A percentile compares a stretch with the other conserved stretches of the same genome.
These are phyloP conservation scores for Neurospora tetraspora DNA, from an alignment of 495 filamentous ascomycete species.

Conservation along the genomic window DNA sequence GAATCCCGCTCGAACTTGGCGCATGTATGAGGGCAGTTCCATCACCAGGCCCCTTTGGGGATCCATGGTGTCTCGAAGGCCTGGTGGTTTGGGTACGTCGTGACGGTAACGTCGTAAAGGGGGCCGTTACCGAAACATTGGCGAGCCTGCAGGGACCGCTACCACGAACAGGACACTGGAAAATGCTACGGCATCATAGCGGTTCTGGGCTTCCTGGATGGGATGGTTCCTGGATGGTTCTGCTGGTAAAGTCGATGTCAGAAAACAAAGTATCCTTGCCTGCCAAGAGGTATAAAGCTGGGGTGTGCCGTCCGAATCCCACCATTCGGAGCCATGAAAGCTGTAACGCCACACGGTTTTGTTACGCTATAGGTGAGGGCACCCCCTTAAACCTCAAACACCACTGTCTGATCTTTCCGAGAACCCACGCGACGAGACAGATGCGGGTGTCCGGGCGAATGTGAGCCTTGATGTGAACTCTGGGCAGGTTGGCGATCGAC, in stretches of 20 bases:
- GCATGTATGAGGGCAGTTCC: slow-evolving; percentile 14
- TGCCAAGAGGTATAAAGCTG: slow-evolving; percentile 8
- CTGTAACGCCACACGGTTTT: slow-evolving; percentile 15
- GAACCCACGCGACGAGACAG: not conserved
- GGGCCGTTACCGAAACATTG: slow-evolving; percentile 4
- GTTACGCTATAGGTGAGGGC: slow-evolving; percentile 13
- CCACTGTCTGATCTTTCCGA: slow-evolving; percentile 4
- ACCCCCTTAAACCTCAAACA: slow-evolving; percentile 18
- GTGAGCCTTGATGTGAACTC: not conserved
- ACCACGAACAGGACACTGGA: not conserved
- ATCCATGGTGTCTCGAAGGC: slow-evolving; percentile 8
- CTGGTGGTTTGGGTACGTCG: slow-evolving; percentile 8
- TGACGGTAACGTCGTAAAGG: slow-evolving; percentile 9
- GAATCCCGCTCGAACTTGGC: not conserved
- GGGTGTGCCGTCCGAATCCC: slow-evolving; percentile 4
- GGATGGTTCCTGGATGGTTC: not conserved
- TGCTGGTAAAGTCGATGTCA: slow-evolving; percentile 10
- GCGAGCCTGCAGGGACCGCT: slow-evolving; percentile 4
- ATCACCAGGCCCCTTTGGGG: slow-evolving; percentile 1
- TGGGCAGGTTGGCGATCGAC: not conserved
- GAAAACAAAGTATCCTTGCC: slow-evolving; percentile 20
- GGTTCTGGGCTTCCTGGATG: not conserved
- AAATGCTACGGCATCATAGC: not conserved
- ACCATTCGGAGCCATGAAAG: slow-evolving; percentile 9
- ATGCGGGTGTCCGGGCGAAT: not conserved